Evolutionary conservation across 495 filamentous ascomycete genomes (phyloP).

Genomic region (Tuber indicum): DNA sequence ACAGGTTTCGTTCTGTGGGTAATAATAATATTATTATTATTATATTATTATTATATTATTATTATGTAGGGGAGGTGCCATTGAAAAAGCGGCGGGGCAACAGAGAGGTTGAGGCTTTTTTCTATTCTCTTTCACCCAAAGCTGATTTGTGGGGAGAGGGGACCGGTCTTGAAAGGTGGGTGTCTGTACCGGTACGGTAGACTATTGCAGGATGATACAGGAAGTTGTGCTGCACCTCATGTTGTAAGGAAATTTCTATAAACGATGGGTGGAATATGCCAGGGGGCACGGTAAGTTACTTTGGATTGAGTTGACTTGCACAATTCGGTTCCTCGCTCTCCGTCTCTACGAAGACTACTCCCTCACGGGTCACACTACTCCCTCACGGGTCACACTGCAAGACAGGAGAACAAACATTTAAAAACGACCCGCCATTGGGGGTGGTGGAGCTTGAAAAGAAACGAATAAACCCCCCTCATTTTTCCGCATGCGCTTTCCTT

Average conservation of each 20-base stretch:
- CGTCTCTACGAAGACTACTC: neutral
- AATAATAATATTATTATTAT: too few species aligned
- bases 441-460: constrained; percentile 2
- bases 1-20: neutral
- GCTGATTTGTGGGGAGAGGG: neutral
- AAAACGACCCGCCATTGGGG: neutral
- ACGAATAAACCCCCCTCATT: neutral
- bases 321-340: neutral
- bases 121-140: neutral
- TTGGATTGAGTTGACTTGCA: neutral
- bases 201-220: neutral
- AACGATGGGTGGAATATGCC: neutral
- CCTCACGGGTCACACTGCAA: neutral
- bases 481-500: neutral
- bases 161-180: neutral
- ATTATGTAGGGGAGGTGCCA: neutral
- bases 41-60: too few species aligned
- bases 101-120: neutral
- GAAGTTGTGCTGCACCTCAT: neutral
- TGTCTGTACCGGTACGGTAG: neutral
- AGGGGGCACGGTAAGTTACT: neutral
- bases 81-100: neutral
- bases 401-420: neutral
- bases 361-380: neutral
- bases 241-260: neutral